Evolutionary conservation across 305 asterid species (phyloP).

Genomic region (Fraxinus latifolia): DNA sequence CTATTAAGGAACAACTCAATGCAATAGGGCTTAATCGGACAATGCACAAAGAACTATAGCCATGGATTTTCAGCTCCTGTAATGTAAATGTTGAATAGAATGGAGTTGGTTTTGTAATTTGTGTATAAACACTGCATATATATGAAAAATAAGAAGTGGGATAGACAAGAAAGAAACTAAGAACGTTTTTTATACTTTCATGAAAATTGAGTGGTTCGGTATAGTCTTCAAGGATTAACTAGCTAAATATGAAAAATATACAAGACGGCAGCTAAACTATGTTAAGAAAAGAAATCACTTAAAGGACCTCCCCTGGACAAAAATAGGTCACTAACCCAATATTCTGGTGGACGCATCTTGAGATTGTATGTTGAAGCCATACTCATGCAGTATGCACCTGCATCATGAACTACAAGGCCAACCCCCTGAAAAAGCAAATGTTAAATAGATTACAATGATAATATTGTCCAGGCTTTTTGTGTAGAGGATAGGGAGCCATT

Average conservation of each 20-base stretch:
- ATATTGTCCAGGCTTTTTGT: background rate
- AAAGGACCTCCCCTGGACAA: background rate
- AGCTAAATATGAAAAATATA: background rate
- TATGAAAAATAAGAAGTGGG: background rate
- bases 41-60: background rate
- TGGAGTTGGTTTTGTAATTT: background rate
- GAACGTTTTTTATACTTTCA: background rate
- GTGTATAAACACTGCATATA: background rate
- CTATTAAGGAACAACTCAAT: background rate
- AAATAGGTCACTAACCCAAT: constrained; percentile 56
- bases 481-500: constrained; percentile 8
- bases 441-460: background rate
- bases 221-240: background rate
- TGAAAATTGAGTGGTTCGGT: background rate
- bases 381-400: constrained; percentile 99
- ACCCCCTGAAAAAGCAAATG: constrained; percentile 54
- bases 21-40: background rate
- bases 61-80: background rate
- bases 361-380: constrained; percentile 99
- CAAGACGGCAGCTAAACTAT: background rate
- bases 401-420: constrained; percentile 95
- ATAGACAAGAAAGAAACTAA: background rate
- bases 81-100: background rate
- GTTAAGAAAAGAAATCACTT: background rate
- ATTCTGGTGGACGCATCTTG: constrained; percentile 97